These are phyloP conservation scores for Sordariomycetes sp. DNA, from an alignment of 2,329 filamentous ascomycete species.

Conservation along the genomic window DNA sequence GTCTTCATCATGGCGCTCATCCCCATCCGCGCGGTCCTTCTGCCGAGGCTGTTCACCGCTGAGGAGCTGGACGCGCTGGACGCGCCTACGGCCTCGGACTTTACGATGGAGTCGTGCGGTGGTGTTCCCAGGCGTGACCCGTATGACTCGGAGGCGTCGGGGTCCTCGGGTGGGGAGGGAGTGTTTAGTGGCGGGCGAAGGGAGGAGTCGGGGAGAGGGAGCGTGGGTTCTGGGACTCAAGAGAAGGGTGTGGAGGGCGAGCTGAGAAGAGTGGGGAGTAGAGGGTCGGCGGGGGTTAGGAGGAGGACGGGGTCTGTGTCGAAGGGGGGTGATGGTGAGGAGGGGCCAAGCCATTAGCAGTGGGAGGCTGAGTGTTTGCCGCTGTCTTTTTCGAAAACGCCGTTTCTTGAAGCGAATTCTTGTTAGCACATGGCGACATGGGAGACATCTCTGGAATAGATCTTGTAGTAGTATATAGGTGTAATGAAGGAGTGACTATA, in stretches of 20 bases:
- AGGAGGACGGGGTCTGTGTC: constrained; percentile 9
- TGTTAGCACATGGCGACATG: not conserved
- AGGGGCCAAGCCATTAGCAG: not conserved
- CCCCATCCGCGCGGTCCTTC: constrained; percentile 47
- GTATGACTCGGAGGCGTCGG: constrained; percentile 9
- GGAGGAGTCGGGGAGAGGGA: constrained; percentile 12
- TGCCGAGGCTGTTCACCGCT: constrained; percentile 46
- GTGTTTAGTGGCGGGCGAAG: not conserved
- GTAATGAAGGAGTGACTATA: too few species aligned
- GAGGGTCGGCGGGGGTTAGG: constrained; percentile 13
- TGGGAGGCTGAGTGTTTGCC: not conserved
- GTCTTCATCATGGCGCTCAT: constrained; percentile 59
- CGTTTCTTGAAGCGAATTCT: not conserved
- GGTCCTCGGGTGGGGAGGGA: not conserved
- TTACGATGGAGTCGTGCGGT: constrained; percentile 65
- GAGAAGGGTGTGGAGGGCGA: constrained; percentile 9
- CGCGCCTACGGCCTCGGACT: constrained; percentile 60
- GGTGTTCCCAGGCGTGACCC: constrained; percentile 37
- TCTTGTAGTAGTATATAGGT: too few species aligned
- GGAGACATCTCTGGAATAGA: too few species aligned
- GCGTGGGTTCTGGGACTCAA: constrained; percentile 6
- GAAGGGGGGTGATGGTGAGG: not conserved
- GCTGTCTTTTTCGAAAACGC: not conserved
- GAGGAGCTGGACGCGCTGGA: constrained; percentile 53
- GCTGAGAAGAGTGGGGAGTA: constrained; percentile 15